These are phyloP conservation scores for Scheffersomyces segobiensis DNA, from an alignment of 1,139 yeast genomes.

Conservation along the genomic window DNA sequence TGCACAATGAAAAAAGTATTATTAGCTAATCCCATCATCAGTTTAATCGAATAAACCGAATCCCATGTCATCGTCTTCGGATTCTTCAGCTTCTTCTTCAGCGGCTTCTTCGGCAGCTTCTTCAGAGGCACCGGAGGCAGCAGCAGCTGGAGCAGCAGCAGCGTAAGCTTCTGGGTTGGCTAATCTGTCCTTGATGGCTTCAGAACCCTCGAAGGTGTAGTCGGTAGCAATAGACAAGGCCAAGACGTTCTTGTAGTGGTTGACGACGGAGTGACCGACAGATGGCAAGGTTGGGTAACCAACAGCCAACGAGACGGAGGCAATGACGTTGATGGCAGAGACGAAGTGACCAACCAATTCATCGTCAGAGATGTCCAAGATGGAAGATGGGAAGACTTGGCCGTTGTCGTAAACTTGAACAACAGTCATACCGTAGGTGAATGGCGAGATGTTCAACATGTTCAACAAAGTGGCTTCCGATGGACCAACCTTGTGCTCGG, in stretches of 20 bases:
- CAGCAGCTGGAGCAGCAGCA: constrained; percentile 95
- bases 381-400: constrained; percentile 94
- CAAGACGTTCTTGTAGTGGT: constrained; percentile 98
- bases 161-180: constrained; percentile 87
- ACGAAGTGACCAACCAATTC: constrained; percentile 92
- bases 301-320: constrained; percentile 94
- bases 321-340: constrained; percentile 89
- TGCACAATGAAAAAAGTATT: not conserved
- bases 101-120: constrained; percentile 62
- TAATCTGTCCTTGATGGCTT: constrained; percentile 97
- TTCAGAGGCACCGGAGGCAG: constrained; percentile 85
- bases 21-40: constrained; percentile 5
- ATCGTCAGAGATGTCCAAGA: constrained; percentile 98
- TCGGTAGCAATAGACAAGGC: constrained; percentile 98
- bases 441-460: constrained; percentile 99
- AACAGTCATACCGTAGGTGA: constrained; percentile 97
- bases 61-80: constrained; percentile 89
- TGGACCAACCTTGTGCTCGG: constrained; percentile 92
- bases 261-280: constrained; percentile 97
- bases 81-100: constrained; percentile 73
- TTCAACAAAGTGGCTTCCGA: constrained; percentile 98
- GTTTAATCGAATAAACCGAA: constrained; percentile 97
- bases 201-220: constrained; percentile 99
- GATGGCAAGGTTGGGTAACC: constrained; percentile 99
- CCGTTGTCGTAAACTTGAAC: constrained; percentile 98